A percentile compares a stretch with the other conserved stretches of the same genome.
These are phyloP conservation scores for Magnaporthales sp. DNA, from an alignment of 2,329 filamentous ascomycete genomes.

Conservation along the genomic window DNA sequence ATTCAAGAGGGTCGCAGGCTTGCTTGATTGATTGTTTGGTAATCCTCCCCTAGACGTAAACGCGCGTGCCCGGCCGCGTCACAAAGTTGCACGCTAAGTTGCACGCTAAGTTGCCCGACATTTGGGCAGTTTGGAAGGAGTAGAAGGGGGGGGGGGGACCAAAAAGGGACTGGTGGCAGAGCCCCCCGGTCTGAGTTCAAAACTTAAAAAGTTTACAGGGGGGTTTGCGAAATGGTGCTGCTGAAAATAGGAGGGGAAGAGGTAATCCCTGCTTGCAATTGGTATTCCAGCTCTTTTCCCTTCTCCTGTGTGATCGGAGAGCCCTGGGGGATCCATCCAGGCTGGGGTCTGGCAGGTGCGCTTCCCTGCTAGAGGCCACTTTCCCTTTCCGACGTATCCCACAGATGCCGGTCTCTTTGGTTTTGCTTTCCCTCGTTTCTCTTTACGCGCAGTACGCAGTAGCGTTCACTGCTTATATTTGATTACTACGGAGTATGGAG, in stretches of 20 bases:
- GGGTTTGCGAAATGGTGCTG: not conserved
- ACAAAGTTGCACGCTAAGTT: not conserved
- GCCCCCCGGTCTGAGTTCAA: not conserved
- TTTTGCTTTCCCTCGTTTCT: not conserved
- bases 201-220: not conserved
- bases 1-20: not conserved
- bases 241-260: not conserved
- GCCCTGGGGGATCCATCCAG: not conserved
- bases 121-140: not conserved
- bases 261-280: not conserved
- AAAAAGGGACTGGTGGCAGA: not conserved
- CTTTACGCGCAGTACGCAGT: not conserved
- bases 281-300: not conserved
- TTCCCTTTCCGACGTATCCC: not conserved
- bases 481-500: too few relatives aligned
- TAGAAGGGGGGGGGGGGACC: not conserved
- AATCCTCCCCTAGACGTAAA: not conserved
- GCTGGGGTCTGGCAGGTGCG: not conserved
- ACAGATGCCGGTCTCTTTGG: not conserved
- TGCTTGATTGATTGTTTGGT: not conserved
- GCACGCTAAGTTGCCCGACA: not conserved
- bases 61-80: not conserved
- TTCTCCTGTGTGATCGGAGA: not conserved
- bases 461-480: too few relatives aligned
- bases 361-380: not conserved